Evolutionary conservation across 495 filamentous ascomycete genomes (phyloP).

Genomic region (Penicillium taxi): DNA sequence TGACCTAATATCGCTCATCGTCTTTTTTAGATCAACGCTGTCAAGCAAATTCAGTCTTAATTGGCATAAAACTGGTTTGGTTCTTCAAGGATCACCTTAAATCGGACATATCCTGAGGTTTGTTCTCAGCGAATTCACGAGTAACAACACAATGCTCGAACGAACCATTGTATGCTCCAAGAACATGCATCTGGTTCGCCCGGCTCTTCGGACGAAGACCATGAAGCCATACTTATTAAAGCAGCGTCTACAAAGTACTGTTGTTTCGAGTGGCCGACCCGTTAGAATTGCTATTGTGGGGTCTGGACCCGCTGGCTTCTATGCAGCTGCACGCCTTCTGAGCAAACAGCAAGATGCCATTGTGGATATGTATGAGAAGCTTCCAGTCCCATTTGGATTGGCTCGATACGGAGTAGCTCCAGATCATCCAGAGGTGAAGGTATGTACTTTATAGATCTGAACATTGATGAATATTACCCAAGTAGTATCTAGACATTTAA

Average conservation of each 20-base stretch:
- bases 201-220: slow-evolving; percentile 4
- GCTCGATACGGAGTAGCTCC: slow-evolving; percentile 92
- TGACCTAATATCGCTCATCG: no score
- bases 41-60: no score
- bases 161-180: slow-evolving; percentile 27
- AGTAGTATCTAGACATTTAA: no score
- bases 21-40: no score
- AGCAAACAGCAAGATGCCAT: slow-evolving; percentile 59
- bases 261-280: slow-evolving; percentile 40
- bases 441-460: slow-evolving; percentile 26
- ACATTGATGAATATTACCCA: neutral
- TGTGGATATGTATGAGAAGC: slow-evolving; percentile 92
- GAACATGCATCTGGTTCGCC: slow-evolving; percentile 16
- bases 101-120: no score
- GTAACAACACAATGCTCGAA: slow-evolving; percentile 21
- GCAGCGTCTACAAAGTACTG: slow-evolving; percentile 27
- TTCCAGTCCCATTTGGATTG: slow-evolving; percentile 88
- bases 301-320: slow-evolving; percentile 94
- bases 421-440: slow-evolving; percentile 97
- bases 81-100: no score
- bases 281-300: slow-evolving; percentile 83
- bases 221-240: slow-evolving; percentile 4
- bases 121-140: neutral
- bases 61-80: no score
- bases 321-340: slow-evolving; percentile 79